phyloP scores from a whole-genome alignment of 805 yeast genomes.

The Cephaloascus albidus region DNA sequence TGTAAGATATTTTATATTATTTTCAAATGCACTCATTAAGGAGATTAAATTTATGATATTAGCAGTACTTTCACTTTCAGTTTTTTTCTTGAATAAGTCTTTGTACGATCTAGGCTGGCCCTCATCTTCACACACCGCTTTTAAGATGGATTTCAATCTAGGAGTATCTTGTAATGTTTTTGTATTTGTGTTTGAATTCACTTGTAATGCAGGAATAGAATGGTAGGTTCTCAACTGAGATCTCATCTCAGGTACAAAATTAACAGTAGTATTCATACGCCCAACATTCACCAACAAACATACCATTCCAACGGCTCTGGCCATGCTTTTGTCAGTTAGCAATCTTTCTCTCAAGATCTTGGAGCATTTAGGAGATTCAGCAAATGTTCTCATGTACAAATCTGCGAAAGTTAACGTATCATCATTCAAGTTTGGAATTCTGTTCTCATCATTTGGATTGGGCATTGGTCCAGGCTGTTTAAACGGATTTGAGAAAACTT shows the following conservation, averaged over 20 bases:
- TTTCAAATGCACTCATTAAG: conserved; percentile 56
- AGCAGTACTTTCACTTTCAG: conserved; percentile 38
- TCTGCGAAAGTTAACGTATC: conserved; percentile 71
- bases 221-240: conserved; percentile 89
- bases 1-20: conserved; percentile 32
- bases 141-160: conserved; percentile 77
- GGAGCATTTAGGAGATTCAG: conserved; percentile 77
- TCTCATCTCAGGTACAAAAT: conserved; percentile 92
- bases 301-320: conserved; percentile 67
- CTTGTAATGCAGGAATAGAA: conserved; percentile 84
- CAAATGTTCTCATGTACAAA: conserved; percentile 70
- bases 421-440: conserved; percentile 5
- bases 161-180: conserved; percentile 94
- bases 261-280: conserved; percentile 88
- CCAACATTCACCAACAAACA: conserved; percentile 88
- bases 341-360: conserved; percentile 74
- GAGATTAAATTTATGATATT: conserved; percentile 61
- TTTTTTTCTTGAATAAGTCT: conserved; percentile 26
- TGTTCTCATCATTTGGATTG: conserved; percentile 15
- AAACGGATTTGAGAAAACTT: conserved; percentile 62
- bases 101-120: conserved; percentile 37
- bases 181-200: conserved; percentile 46
- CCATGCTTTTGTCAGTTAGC: conserved; percentile 48
- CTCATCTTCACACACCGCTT: conserved; percentile 73
- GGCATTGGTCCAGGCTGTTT: conserved; percentile 23